Evolutionary conservation across 2,329 filamentous ascomycete genomes (phyloP).

Genomic region (Xylariaceae sp.): DNA sequence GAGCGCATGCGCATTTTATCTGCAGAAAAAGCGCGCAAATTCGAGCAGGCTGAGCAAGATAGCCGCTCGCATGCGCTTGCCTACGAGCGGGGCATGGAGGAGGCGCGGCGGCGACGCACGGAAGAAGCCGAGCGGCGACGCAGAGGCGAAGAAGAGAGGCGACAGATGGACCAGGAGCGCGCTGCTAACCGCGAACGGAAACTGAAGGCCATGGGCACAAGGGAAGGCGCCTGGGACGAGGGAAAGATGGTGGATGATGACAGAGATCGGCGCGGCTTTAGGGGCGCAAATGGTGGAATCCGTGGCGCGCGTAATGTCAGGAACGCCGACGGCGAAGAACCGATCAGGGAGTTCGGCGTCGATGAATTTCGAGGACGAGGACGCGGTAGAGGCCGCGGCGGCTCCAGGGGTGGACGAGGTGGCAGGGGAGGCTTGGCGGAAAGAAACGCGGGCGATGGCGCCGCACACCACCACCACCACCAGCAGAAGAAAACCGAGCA

Average conservation of each 20-base stretch:
- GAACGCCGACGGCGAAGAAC: constrained; percentile 47
- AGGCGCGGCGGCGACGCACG: constrained; percentile 56
- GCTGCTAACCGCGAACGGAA: constrained; percentile 66
- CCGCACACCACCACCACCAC: constrained; percentile 23
- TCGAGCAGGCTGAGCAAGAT: constrained; percentile 63
- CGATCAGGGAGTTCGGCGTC: constrained; percentile 45
- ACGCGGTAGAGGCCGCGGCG: constrained; percentile 42
- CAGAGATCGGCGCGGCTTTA: constrained; percentile 49
- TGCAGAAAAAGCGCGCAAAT: constrained; percentile 64
- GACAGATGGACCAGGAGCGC: constrained; percentile 63
- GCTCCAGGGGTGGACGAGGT: constrained; percentile 34
- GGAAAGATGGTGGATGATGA: constrained; percentile 55
- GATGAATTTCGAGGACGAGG: constrained; percentile 45
- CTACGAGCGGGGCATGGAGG: constrained; percentile 61
- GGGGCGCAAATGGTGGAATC: constrained; percentile 46
- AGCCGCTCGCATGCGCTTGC: constrained; percentile 61
- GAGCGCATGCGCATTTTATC: constrained; percentile 64
- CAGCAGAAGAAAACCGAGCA: constrained; percentile 32
- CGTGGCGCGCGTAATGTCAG: constrained; percentile 45
- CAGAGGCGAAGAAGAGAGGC: constrained; percentile 58
- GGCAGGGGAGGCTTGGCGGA: constrained; percentile 42
- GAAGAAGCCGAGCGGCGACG: constrained; percentile 59
- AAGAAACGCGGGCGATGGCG: constrained; percentile 22
- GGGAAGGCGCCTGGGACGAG: constrained; percentile 63
- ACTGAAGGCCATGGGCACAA: constrained; percentile 61